Base-by-base conservation (phyloP, 345 rosid genomes). In the Nasturtium officinale region DNA sequence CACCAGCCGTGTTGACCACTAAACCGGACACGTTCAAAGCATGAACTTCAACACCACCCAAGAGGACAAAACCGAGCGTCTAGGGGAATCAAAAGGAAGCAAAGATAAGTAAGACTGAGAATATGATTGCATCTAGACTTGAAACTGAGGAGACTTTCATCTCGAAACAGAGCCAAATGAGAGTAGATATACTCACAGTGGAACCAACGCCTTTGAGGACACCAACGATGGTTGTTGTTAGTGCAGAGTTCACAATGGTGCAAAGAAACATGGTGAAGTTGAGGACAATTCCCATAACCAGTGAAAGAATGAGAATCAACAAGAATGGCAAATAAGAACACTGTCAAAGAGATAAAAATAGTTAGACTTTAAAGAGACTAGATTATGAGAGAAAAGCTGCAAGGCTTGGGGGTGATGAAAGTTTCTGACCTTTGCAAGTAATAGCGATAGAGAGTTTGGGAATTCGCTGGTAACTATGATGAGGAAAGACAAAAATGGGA, bases 191-290 rank as follows among this genome's bases (percentile, higher is more conserved):
- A 86, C 97, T 64, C 78, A 94, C 97, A 76, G 96, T 91, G 59
- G 97, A 91, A 17, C 92, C 98, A 45, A 94, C 97, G 57, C 98
- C 98, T 83, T 94, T 94, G 72, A 91, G 97, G 64, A 94, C 97
- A 70, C 98, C 97, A 38, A 94, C 97, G 33, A 94, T 94, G 67
- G 98, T 94, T 40, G 98, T 94, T 56, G 98, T 94, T 43, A 94
- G 80, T 47, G 98, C 98, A 67, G 97, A 94, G 83, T 94, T 94
- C 79, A 94, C 97, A 61, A 94, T 81, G 75, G 98, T 94, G 80
- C 97, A 94, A 66, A 94, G 82, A 80, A 94, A 94, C 97, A 91
- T 91, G 23, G 98, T 94, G 87, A 75, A 94, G 87, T 94, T 94
- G 74, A 94, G 98, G 74, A 82, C 82, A 11, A 94, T 94, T 40